Evolutionary conservation across 2,329 filamentous ascomycete species (phyloP).

Genomic region (Sporothrix globosa): DNA sequence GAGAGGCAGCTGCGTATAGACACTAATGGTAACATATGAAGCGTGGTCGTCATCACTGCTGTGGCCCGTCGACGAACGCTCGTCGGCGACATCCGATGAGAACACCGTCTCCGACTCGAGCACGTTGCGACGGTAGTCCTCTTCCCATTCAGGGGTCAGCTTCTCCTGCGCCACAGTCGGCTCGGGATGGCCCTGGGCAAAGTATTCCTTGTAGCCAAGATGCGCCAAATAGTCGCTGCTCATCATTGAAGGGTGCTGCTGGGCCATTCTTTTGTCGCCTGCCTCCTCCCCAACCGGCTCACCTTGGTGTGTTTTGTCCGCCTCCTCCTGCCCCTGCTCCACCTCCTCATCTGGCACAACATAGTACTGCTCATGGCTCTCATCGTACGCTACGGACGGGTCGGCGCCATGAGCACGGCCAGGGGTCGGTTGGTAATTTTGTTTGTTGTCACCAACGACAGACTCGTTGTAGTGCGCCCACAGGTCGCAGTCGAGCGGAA

Average conservation of each 20-base stretch:
- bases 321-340: not conserved
- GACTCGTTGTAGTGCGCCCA: slow-evolving; percentile 21
- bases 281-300: not conserved
- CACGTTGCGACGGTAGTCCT: slow-evolving; percentile 30
- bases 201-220: slow-evolving; percentile 1
- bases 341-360: not conserved
- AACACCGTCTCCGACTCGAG: slow-evolving; percentile 25
- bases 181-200: not conserved
- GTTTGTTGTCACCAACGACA: not conserved
- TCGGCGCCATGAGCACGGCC: not conserved
- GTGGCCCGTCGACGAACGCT: no score
- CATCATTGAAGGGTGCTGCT: not conserved
- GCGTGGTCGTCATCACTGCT: not conserved
- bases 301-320: not conserved
- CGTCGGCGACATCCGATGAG: not conserved
- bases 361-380: not conserved
- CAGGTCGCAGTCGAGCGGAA: slow-evolving; percentile 24
- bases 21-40: slow-evolving; percentile 28
- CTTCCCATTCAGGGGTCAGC: slow-evolving; percentile 22
- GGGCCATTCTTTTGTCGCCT: not conserved
- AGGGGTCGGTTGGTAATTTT: not conserved
- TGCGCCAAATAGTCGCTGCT: not conserved
- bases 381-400: not conserved
- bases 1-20: slow-evolving; percentile 20
- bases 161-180: not conserved